Conservation (phyloP, 176 grass and related monocot genomes). For the Panicum miliaceum region DNA sequence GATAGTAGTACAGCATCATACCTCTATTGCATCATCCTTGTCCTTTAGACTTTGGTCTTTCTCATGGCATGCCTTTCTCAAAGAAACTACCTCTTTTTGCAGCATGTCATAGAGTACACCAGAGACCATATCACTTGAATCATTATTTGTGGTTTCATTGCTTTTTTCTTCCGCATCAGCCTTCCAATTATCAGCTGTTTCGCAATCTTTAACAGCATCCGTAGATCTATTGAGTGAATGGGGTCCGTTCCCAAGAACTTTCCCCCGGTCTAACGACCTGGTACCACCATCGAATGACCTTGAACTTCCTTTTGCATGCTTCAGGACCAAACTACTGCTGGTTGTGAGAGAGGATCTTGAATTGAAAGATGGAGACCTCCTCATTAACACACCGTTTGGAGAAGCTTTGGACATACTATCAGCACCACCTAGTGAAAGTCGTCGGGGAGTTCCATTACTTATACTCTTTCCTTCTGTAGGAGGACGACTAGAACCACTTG, state of each 20-base stretch:
- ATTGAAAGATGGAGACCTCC: constrained; percentile 89
- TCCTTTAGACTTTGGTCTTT: constrained; percentile 94
- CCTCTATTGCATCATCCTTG: constrained; percentile 96
- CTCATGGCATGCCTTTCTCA: constrained; percentile 88
- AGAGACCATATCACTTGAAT: constrained; percentile 70
- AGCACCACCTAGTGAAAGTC: constrained; percentile 74
- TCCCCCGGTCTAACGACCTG: constrained; percentile 58
- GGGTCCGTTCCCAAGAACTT: constrained; percentile 55
- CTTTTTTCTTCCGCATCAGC: constrained; percentile 55
- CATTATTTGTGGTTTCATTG: constrained; percentile 48
- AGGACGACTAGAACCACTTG: constrained; percentile 62
- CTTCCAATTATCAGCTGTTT: constrained; percentile 55
- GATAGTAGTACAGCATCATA: constrained; percentile 23
- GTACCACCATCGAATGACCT: constrained; percentile 92
- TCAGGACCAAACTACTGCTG: constrained; percentile 72
- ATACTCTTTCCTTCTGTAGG: constrained; percentile 63
- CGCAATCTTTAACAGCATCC: constrained; percentile 55
- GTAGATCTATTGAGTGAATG: constrained; percentile 73
- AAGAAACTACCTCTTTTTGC: constrained; percentile 87
- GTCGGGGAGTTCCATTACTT: constrained; percentile 64
- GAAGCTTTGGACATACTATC: constrained; percentile 73
- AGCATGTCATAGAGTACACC: constrained; percentile 89
- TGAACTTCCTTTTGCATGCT: constrained; percentile 75
- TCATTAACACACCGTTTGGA: constrained; percentile 50
- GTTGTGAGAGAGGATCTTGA: constrained; percentile 70